phyloP scores from a whole-genome alignment of 805 yeast genomes.

The Starmera pachycereana region DNA sequence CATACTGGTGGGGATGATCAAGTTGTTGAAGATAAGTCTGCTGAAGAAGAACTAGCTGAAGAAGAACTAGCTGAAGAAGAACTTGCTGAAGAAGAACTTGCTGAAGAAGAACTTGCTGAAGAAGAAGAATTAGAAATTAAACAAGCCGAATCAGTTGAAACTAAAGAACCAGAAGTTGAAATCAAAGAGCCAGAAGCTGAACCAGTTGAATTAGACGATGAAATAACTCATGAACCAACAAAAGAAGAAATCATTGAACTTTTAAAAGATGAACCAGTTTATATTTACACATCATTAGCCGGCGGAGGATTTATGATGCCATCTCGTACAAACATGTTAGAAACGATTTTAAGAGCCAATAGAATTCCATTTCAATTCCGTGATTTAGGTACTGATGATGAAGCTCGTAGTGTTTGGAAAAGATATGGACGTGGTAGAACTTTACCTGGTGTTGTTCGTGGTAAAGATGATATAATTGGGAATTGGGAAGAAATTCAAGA shows the following conservation, averaged over 20 bases:
- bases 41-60: not conserved
- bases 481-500: slow-evolving; percentile 81
- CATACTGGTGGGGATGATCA: not conserved
- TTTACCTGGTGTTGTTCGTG: slow-evolving; percentile 80
- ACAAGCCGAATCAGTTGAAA: not conserved
- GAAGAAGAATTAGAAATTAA: not conserved
- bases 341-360: slow-evolving; percentile 68
- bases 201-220: slow-evolving; percentile 5
- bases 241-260: slow-evolving; percentile 18
- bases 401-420: slow-evolving; percentile 78
- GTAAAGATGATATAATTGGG: slow-evolving; percentile 72
- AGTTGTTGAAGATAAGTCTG: not conserved
- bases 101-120: not conserved
- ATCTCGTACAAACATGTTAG: slow-evolving; percentile 65
- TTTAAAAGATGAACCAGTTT: slow-evolving; percentile 45
- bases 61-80: slow-evolving; percentile 1
- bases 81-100: slow-evolving; percentile 1
- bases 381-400: slow-evolving; percentile 82
- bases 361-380: slow-evolving; percentile 54
- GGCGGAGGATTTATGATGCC: slow-evolving; percentile 77
- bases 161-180: not conserved
- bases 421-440: slow-evolving; percentile 61
- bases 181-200: not conserved
- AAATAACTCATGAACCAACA: slow-evolving; percentile 13
- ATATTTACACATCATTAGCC: slow-evolving; percentile 74